These are phyloP conservation scores for Incumbomyces lentus DNA, from an alignment of 2,329 filamentous ascomycete genomes.

Conservation along the genomic window DNA sequence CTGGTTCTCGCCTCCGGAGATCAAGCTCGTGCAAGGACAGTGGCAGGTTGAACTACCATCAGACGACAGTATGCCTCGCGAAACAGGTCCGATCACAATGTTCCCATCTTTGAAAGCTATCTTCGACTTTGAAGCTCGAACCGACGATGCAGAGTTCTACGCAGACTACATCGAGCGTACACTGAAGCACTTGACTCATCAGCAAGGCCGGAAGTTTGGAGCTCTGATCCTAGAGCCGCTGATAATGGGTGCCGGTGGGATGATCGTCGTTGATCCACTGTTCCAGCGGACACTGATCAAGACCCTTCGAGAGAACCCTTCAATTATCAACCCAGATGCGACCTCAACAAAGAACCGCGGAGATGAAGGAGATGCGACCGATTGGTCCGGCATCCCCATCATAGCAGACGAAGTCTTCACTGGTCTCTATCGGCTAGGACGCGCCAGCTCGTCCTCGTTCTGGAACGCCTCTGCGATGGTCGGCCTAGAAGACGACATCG, in stretches of 20 bases:
- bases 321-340: slow-evolving; percentile 38
- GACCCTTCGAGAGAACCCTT: slow-evolving; percentile 50
- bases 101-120: slow-evolving; percentile 45
- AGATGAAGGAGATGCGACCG: slow-evolving; percentile 8
- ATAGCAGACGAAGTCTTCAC: slow-evolving; percentile 85
- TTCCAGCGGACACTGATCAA: slow-evolving; percentile 65
- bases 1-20: slow-evolving; percentile 71
- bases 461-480: slow-evolving; percentile 30
- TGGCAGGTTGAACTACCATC: slow-evolving; percentile 56
- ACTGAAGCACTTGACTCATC: slow-evolving; percentile 42
- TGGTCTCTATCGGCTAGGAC: slow-evolving; percentile 69
- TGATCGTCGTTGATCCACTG: slow-evolving; percentile 73
- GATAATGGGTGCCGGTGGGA: slow-evolving; percentile 71
- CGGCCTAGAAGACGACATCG: slow-evolving; percentile 27
- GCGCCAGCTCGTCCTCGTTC: slow-evolving; percentile 59
- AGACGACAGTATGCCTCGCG: slow-evolving; percentile 29
- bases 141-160: slow-evolving; percentile 44
- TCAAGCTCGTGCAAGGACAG: slow-evolving; percentile 54
- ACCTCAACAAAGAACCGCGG: slow-evolving; percentile 14
- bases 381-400: slow-evolving; percentile 66
- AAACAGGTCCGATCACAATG: slow-evolving; percentile 24
- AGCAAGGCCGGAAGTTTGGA: slow-evolving; percentile 58
- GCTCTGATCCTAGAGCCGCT: slow-evolving; percentile 72
- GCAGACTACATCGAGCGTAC: slow-evolving; percentile 47
- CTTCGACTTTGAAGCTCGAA: slow-evolving; percentile 49